Conservation (phyloP, 1,284 basidiomycete genomes). For the Meripilus lineatus region DNA sequence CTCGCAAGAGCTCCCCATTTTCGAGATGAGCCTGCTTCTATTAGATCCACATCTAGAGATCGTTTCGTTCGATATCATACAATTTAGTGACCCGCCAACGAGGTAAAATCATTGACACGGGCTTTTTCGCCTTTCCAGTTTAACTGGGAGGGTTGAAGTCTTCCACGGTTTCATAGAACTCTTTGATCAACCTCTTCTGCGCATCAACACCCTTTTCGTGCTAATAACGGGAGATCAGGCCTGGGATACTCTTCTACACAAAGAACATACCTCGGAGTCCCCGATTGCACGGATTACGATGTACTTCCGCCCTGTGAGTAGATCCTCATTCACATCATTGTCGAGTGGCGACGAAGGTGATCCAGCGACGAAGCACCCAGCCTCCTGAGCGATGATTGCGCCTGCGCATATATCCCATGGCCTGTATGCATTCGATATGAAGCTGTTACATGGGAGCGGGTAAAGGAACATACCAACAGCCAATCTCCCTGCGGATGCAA, state of each 20-base stretch:
- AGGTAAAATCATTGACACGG: too few species aligned
- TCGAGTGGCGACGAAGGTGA: constrained; percentile 47
- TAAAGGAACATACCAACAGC: constrained; percentile 58
- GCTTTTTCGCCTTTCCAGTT: too few species aligned
- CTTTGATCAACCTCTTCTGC: constrained; percentile 76
- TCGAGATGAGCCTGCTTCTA: too few species aligned
- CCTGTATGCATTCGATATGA: constrained; percentile 30
- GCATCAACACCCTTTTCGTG: constrained; percentile 63
- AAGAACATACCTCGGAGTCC: constrained; percentile 44
- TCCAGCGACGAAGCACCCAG: constrained; percentile 77
- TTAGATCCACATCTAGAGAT: too few species aligned
- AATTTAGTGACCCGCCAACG: too few species aligned
- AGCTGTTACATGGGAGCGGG: neutral
- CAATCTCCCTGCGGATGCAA: constrained; percentile 70
- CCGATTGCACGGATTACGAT: constrained; percentile 72
- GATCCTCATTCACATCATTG: constrained; percentile 57
- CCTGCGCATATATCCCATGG: constrained; percentile 95
- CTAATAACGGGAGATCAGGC: constrained; percentile 26
- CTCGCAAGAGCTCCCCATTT: too few species aligned
- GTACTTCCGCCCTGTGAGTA: constrained; percentile 85
- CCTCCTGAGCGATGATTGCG: constrained; percentile 89
- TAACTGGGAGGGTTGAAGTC: constrained; percentile 58
- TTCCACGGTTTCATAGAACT: constrained; percentile 81
- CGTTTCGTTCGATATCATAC: too few species aligned
- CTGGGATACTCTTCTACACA: constrained; percentile 2